phyloP scores from a whole-genome alignment of 2,329 filamentous ascomycete genomes.

The Pestalotiopsis sp. region DNA sequence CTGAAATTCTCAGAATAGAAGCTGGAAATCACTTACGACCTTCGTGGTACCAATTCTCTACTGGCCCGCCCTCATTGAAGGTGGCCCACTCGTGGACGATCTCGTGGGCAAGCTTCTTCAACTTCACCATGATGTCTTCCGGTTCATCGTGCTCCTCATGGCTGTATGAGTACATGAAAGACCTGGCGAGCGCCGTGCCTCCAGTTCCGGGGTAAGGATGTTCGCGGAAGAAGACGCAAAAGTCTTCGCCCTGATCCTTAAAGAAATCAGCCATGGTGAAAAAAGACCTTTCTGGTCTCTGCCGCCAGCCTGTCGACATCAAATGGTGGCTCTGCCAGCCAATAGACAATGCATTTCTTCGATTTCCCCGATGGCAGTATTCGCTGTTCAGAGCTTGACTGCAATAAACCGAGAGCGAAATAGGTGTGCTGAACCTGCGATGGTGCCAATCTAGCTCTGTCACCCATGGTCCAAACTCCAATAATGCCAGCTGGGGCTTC shows the following conservation, averaged over 20 bases:
- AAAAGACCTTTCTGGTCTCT: background rate
- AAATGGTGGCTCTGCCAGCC: background rate
- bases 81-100: background rate
- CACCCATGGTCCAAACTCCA: background rate
- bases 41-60: background rate
- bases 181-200: background rate
- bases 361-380: background rate
- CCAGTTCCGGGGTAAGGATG: background rate
- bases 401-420: background rate
- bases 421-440: background rate
- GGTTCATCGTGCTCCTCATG: background rate
- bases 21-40: background rate
- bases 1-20: background rate
- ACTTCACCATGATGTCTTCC: background rate
- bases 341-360: background rate
- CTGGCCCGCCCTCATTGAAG: background rate
- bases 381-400: background rate
- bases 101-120: background rate
- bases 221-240: background rate
- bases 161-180: background rate
- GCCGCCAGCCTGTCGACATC: background rate
- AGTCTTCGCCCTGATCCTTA: background rate
- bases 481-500: background rate
- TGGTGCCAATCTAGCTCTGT: background rate
- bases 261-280: background rate